phyloP scores from a whole-genome alignment of 2,329 filamentous ascomycete genomes.

The Intubia oerlemansii region DNA sequence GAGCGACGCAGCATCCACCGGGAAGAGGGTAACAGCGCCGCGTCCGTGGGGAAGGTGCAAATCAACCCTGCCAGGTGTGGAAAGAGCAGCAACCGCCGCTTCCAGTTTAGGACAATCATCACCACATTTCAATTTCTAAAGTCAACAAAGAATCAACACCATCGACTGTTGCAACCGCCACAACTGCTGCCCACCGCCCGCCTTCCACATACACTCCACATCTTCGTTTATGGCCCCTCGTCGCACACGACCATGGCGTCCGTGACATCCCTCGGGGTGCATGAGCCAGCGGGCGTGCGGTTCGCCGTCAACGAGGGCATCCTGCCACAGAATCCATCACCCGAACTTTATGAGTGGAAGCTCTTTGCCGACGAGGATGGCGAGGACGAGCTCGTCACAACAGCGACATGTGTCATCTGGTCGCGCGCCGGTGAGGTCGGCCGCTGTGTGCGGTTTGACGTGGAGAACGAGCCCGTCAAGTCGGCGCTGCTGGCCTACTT shows the following conservation, averaged over 20 bases:
- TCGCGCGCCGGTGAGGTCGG: slow-evolving; percentile 68
- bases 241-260: slow-evolving; percentile 54
- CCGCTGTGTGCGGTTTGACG: slow-evolving; percentile 66
- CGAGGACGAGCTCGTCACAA: slow-evolving; percentile 66
- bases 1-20: no score
- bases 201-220: no score
- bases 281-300: slow-evolving; percentile 64
- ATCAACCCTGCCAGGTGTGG: no score
- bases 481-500: slow-evolving; percentile 78
- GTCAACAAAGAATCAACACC: no score
- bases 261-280: slow-evolving; percentile 75
- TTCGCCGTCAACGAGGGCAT: slow-evolving; percentile 69
- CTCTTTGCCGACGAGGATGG: slow-evolving; percentile 26
- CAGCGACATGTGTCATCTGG: slow-evolving; percentile 64
- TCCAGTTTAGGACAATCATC: no score
- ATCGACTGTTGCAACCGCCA: no score
- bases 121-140: no score
- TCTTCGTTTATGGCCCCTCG: not conserved
- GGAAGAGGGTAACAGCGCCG: no score
- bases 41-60: no score
- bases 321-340: slow-evolving; percentile 42
- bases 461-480: slow-evolving; percentile 70
- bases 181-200: no score
- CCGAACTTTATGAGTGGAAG: slow-evolving; percentile 56
- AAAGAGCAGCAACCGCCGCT: no score